Conservation (phyloP, 2,329 filamentous ascomycete species). For the Neophaeococcomyces aloes region DNA sequence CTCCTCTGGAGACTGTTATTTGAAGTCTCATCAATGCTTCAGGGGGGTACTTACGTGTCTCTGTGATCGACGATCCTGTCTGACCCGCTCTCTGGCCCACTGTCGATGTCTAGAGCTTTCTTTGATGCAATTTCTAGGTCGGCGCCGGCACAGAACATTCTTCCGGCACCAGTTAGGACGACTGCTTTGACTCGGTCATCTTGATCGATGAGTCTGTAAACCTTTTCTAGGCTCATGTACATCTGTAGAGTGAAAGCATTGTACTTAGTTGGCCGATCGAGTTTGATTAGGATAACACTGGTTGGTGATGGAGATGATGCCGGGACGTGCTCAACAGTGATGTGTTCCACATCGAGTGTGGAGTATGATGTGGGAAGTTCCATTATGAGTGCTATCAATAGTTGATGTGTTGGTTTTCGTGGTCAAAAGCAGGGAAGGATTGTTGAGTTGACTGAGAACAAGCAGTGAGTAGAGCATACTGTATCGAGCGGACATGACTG, state of each 20-base stretch:
- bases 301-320: conserved; percentile 44
- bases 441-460: too few species aligned
- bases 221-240: conserved; percentile 50
- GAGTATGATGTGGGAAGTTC: conserved; percentile 29
- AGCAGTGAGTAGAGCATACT: too few species aligned
- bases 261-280: conserved; percentile 54
- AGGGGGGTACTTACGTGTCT: conserved; percentile 16
- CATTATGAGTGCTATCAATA: too few species aligned
- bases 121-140: conserved; percentile 40
- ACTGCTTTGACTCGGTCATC: conserved; percentile 47
- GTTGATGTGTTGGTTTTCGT: too few species aligned
- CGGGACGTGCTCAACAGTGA: conserved; percentile 31
- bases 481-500: too few species aligned
- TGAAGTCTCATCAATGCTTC: not conserved
- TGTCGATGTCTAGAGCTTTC: conserved; percentile 20
- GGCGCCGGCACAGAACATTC: conserved; percentile 49
- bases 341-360: conserved; percentile 23
- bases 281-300: conserved; percentile 51
- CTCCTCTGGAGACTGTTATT: conserved; percentile 32
- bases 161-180: conserved; percentile 45
- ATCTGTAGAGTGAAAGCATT: conserved; percentile 61
- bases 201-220: conserved; percentile 41
- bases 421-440: too few species aligned
- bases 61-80: too few species aligned
- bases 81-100: too few species aligned